Base-by-base conservation (phyloP, 352 stramenopile genomes). In the Globisporangium abappressorium region DNA sequence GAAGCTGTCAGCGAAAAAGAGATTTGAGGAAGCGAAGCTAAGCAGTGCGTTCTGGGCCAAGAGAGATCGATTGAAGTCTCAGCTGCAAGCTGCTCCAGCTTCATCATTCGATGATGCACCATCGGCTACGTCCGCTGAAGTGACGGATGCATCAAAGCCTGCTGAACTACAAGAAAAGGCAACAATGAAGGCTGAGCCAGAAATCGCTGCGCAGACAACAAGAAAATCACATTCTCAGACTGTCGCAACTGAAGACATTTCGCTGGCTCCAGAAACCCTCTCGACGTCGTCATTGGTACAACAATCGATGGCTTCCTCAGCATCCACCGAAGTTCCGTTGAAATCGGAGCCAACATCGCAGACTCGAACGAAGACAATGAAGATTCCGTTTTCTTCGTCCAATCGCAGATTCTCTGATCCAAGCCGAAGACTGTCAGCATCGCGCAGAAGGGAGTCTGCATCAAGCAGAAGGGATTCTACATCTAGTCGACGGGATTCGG, bases 21-120 rank as follows among this genome's bases (percentile, higher is more conserved):
- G 85, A 2, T 79, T 93, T 43, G 85, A 94, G 72, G 78, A 91
- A 72, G 82, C 85, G 5, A 92, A 88, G 67, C 78, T 80, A n/a
- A 90, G 70, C 28, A 85, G 78, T 36, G 65, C 76, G 1, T 89
- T 89, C 56, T 90, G 82, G 81, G 72, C 79, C 18, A 88, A 90
- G 68, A 70, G 81, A 20, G 80, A 91, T 30, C 70, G 87, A 24
- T 38, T 76, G 15, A 90, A 86, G 56, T 59, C 66, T 11, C 81
- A 80, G 30, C 22, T 80, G 33, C 70, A 74, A 54, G 53, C 66
- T 34, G 62, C 26, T 43, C 66, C 67, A 7, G 24, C 33, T 18
- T 15, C 55, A n/a, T 22, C 36, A 30, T 18, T 36, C 26, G 26
- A 30, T 20, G 20, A 46, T 38, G 54, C 49, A 4, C n/a, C 30